Evolutionary conservation across 2,329 filamentous ascomycete genomes (phyloP), one percentile per base, ranked within the genome.

Genomic region (Acrocalymma vagum): DNA sequence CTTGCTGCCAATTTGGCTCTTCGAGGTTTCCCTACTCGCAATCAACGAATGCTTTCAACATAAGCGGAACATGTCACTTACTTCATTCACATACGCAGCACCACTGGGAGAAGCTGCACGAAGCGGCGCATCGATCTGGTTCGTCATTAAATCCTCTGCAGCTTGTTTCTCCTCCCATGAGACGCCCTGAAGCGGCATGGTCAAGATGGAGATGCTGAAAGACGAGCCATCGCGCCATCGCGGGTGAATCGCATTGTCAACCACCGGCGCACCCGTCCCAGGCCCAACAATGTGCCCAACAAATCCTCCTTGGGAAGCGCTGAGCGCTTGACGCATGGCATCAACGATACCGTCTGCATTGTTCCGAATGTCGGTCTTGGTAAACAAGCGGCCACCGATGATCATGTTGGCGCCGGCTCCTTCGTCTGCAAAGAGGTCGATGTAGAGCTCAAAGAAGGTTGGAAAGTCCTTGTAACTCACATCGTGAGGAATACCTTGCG

Each of bases 1-100:
- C 36, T 5, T 40, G 6, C 24, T 49, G 48, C 40, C 41, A 56
- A 26, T 50, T 42, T 4, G 46, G 47, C 15, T 48, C 47, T n/a
- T 51, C 31, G n/a, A 51, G 31, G 30, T 45, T 30, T 4, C 42
- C 45, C 36, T 39, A 23, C 21, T 17, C 17, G 6, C 13, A 9
- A 32, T 32, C 14, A 32, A 17, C 17, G 21, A 8, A 7, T 7
- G 21, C 14, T 21, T 15, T 8, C 9, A 21, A 10, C 29, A 17
- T 10, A 16, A 7, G 11, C 14, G 10, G 8, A 7, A 10, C 17
- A 14, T 17, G 29, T 39, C 14, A 39, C 38, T 22, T n/a, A n/a
- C 23, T n/a, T 49, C 38, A 30, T 45, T 46, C 9, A 49, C 46
- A 36, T 49, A 49, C 9, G 46, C 46, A 16, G 42, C 46, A 6